Evolutionary conservation across 2,329 filamentous ascomycete species (phyloP), one percentile per base, ranked within the genome.

Genomic region (Fusarium anguioides): DNA sequence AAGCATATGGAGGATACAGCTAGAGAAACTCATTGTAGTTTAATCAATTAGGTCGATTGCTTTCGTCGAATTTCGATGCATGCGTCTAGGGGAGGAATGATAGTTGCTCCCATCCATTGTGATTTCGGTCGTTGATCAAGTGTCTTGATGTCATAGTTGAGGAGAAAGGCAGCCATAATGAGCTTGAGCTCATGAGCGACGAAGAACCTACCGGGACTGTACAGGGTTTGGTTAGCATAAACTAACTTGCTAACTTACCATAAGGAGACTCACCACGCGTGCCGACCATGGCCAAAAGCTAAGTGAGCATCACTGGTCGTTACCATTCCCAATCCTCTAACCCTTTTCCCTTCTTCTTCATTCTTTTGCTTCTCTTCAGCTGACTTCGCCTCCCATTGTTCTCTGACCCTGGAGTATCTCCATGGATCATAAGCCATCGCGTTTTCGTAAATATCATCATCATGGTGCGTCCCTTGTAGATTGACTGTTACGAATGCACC

Each of bases 181-280:
- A 87, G 84, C 72, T 88, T 88, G 15, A 86, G 75, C 71, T 86
- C 84, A 56, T 85, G 80, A 0, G 83, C 80, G 0, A 85, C 84
- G 58, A 87, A 87, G 76, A 87, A 87, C 0, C 85, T 79, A 0
- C 86, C 86, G 0, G 84, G 82, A 44, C 85, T 77, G 5, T 6
- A 36, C 4, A 45, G 2, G 17, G 8, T 55, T 17, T 3, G 17
- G 8, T 55, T 17, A 46, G 21, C 31, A 23, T 20, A 4, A 23
- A 23, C 31, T 10, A 5, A 31, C 12, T 15, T 3, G n/a, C 6
- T 10, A 17, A 5, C 2, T 11, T 3, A 4, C 1, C 7, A 63
- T 6, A 73, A 73, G 3, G 7, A 45, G 29, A 63, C 74, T 70
- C 37, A 76, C 75, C 75, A 84, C 4, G 82, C 84, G 71, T 88